Evolutionary conservation across 768 basidiomycete genomes (phyloP), one percentile per base, ranked within the genome.

Genomic region (Boletellus ananiceps): DNA sequence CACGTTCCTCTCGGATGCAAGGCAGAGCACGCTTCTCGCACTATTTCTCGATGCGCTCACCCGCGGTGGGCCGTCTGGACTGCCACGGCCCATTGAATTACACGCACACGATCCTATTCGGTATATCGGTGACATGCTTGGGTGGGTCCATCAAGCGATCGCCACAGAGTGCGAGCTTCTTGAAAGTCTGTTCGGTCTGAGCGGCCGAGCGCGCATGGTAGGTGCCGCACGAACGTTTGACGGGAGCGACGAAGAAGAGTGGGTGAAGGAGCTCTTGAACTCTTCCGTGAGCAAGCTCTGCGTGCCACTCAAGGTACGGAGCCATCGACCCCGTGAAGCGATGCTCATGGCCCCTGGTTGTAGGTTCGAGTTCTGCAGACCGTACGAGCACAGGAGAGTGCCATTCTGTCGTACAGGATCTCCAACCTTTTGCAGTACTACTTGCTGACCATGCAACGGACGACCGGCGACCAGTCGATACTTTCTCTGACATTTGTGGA

Each of bases 91-190:
- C 0, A 98, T 99, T 54, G 96, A 98, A 65, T 75, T 99, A 3
- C 96, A 99, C 61, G 96, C 96, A 0, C 96, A 99, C 59, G 96
- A 99, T 64, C 95, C 96, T 0, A 78, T 93, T 56, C 83, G 95
- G 29, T 99, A 99, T 63, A 83, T 95, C 13, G 96, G 96, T 13
- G 95, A 98, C 68, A 98, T 98, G 90, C 82, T 98, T 8, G 95
- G 94, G 0, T 97, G 95, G 95, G 84, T 97, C 1, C 95, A 99
- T 68, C 95, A 98, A 54, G 81, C 87, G 0, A 92, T 96, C 52
- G 96, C 96, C 0, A 88, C 88, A 1, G 96, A 99, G 62, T 85
- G 85, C 38, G 96, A 98, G 69, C 93, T 94, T 59, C 76, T 99
- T 18, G 93, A 97, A 60, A 76, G 82, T 31, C 67, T 98, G 21